A percentile compares a stretch with the other conserved stretches of the same genome.
These are phyloP conservation scores for Ottelia alismoides DNA, from an alignment of 106 monocot genomes.

Conservation along the genomic window DNA sequence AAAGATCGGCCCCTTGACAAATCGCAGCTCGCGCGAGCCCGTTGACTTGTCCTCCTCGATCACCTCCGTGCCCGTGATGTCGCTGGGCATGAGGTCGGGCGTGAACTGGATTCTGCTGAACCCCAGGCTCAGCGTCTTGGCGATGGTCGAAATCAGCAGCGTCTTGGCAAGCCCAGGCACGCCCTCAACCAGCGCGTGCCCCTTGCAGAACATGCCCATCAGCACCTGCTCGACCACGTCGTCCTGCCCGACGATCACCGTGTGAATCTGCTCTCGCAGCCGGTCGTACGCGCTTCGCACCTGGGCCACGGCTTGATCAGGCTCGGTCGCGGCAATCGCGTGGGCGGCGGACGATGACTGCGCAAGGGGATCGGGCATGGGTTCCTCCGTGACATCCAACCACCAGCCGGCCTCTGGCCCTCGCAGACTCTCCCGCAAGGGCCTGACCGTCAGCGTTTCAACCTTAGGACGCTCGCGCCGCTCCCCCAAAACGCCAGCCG, in stretches of 20 bases:
- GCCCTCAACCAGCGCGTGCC: not conserved
- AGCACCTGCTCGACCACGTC: not conserved
- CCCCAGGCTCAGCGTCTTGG: not conserved
- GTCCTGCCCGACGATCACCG: not conserved
- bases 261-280: not conserved
- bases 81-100: not conserved
- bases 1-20: not conserved
- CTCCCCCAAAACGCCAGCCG: too few species aligned
- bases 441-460: too few species aligned
- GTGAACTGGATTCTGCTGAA: not conserved
- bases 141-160: not conserved
- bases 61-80: too few species aligned
- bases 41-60: not conserved
- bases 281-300: not conserved
- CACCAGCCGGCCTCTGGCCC: too few species aligned
- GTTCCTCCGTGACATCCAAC: too few species aligned
- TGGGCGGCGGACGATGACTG: too few species aligned
- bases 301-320: not conserved
- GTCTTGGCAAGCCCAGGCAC: constrained; percentile 1
- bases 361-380: too few species aligned
- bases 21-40: not conserved
- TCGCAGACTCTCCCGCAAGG: too few species aligned
- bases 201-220: not conserved
- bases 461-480: too few species aligned
- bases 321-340: too few species aligned